These are phyloP conservation scores for Herpetomonas tarakana DNA, from an alignment of 208 protist species.

Conservation along the genomic window DNA sequence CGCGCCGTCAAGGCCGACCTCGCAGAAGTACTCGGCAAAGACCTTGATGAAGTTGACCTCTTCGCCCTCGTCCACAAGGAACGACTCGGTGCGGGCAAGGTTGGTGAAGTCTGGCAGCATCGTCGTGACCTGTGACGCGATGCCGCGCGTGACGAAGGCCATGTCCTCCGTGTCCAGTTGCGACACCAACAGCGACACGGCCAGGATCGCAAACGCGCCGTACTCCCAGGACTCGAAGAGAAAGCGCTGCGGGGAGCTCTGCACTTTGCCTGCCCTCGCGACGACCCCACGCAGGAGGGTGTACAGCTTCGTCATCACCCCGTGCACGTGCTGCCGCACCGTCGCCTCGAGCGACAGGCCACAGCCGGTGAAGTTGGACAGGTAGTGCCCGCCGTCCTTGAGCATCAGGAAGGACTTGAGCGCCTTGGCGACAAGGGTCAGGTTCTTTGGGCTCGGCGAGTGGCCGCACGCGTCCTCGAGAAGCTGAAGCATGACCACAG, in stretches of 20 bases:
- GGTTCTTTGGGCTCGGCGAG: background rate
- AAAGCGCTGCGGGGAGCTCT: conserved; percentile 47
- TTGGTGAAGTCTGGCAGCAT: conserved; percentile 55
- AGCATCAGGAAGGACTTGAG: background rate
- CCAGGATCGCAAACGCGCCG: conserved; percentile 46
- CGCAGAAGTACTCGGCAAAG: conserved; percentile 6
- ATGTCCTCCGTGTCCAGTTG: conserved; percentile 51
- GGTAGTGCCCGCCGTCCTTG: conserved; percentile 25
- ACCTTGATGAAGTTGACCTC: conserved; percentile 9
- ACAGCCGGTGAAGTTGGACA: conserved; percentile 49
- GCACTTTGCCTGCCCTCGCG: conserved; percentile 23
- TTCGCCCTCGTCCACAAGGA: conserved; percentile 29
- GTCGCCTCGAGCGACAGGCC: conserved; percentile 34
- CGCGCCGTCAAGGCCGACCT: background rate
- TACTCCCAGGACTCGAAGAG: conserved; percentile 57
- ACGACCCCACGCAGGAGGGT: conserved; percentile 29
- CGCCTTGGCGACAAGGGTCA: background rate
- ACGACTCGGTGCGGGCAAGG: conserved; percentile 42
- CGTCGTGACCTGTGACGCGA: conserved; percentile 37
- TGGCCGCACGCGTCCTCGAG: background rate
- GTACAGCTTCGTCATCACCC: conserved; percentile 41
- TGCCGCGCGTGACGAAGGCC: conserved; percentile 17
- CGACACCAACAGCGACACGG: conserved; percentile 51
- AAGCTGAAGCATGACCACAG: background rate
- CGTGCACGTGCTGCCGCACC: conserved; percentile 44